A percentile compares a stretch with the other conserved stretches of the same genome.
phyloP scores from a whole-genome alignment of 2,329 filamentous ascomycete genomes.

The Alternaria hordeiaustralica region DNA sequence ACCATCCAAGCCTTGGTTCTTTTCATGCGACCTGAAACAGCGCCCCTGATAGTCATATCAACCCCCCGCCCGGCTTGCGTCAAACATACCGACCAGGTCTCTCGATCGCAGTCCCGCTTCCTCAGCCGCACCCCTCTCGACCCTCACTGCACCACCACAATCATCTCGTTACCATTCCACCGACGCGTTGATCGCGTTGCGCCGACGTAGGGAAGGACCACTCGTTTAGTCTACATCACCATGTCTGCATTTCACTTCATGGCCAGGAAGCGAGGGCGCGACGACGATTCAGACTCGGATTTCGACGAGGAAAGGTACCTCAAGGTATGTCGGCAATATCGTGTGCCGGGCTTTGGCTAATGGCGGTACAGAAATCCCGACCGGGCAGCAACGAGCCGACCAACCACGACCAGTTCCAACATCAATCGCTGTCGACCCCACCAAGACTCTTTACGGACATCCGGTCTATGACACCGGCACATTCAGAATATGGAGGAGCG shows the following conservation, averaged over 20 bases:
- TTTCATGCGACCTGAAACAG: conserved; percentile 44
- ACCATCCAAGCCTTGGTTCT: conserved; percentile 18
- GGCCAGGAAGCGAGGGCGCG: conserved; percentile 40
- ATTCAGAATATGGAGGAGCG: conserved; percentile 34
- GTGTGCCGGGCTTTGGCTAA: conserved; percentile 15
- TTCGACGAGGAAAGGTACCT: conserved; percentile 39
- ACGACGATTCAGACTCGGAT: conserved; percentile 43
- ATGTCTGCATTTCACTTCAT: conserved; percentile 44
- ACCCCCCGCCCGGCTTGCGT: conserved; percentile 31
- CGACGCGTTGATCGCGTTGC: conserved; percentile 32
- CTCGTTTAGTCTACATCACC: conserved; percentile 9
- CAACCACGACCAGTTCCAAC: conserved; percentile 25
- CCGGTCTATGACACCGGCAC: conserved; percentile 39
- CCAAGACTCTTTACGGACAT: conserved; percentile 33
- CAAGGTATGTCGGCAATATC: conserved; percentile 32
- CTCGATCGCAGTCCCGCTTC: conserved; percentile 17
- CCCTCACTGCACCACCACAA: conserved; percentile 13
- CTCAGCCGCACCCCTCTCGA: conserved; percentile 20
- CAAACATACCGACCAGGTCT: conserved; percentile 38
- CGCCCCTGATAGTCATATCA: conserved; percentile 39
- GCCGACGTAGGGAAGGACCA: conserved; percentile 2
- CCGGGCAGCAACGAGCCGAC: conserved; percentile 27
- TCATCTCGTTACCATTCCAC: conserved; percentile 18
- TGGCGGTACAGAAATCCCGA: conserved; percentile 37
- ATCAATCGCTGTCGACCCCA: conserved; percentile 30